Conservation (phyloP, 352 stramenopile genomes). For the Phytopythium oedochilum region DNA sequence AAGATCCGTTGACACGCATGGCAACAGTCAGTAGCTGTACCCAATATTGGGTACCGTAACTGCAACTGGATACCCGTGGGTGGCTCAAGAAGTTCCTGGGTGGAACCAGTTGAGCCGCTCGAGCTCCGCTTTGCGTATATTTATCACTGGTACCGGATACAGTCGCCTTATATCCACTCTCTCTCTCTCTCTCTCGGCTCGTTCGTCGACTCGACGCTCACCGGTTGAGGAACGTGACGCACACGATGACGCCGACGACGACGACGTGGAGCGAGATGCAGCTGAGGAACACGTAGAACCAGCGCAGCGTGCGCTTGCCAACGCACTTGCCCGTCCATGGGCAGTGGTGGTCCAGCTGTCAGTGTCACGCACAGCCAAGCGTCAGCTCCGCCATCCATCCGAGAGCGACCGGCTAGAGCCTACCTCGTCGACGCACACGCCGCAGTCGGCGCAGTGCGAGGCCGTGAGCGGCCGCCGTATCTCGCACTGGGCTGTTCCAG, state of each 20-base stretch:
- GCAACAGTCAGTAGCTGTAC: no score
- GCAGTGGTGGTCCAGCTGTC: slow-evolving; percentile 89
- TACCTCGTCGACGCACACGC: slow-evolving; percentile 66
- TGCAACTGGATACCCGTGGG: no score
- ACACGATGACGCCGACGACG: slow-evolving; percentile 34
- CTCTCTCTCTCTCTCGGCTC: no score
- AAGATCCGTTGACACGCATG: no score
- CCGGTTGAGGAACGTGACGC: slow-evolving; percentile 26
- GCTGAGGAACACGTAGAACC: slow-evolving; percentile 79
- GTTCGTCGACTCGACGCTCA: no score
- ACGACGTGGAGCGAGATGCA: slow-evolving; percentile 67
- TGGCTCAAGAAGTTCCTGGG: no score
- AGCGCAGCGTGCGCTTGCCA: slow-evolving; percentile 69
- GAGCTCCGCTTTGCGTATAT: not conserved
- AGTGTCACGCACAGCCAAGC: not conserved
- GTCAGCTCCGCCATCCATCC: not conserved
- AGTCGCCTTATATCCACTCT: no score
- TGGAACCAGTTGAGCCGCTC: not conserved
- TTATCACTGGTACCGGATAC: no score
- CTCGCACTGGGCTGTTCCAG: slow-evolving; percentile 80
- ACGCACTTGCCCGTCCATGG: slow-evolving; percentile 92
- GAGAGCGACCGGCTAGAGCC: no score
- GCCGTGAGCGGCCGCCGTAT: slow-evolving; percentile 60
- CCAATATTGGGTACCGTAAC: no score
- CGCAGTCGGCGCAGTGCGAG: slow-evolving; percentile 78